Conservation (phyloP, 2,329 filamentous ascomycete species). For the Hymenoscyphus occultus region DNA sequence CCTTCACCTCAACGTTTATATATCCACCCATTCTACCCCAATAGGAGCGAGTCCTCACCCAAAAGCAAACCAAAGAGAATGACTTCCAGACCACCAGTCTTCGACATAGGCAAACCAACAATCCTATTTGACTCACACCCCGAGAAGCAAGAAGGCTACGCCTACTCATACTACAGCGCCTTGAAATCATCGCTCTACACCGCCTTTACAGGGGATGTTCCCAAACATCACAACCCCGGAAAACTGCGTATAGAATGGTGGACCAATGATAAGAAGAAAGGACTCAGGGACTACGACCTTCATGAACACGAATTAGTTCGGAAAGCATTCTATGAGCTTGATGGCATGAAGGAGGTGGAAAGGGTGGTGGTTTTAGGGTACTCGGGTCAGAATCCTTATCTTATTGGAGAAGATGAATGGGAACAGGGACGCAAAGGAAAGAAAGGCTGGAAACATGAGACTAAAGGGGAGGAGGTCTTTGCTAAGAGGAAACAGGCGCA, state of each 20-base stretch:
- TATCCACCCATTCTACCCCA: neutral
- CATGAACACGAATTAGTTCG: slow-evolving; percentile 28
- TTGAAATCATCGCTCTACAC: slow-evolving; percentile 26
- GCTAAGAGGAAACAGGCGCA: slow-evolving; percentile 2
- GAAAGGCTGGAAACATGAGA: slow-evolving; percentile 10
- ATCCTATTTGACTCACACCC: slow-evolving; percentile 34
- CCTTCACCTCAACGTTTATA: neutral
- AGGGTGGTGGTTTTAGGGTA: slow-evolving; percentile 30
- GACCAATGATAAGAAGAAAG: slow-evolving; percentile 26
- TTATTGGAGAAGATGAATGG: slow-evolving; percentile 16
- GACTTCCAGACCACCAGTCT: neutral
- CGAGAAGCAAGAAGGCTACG: slow-evolving; percentile 29
- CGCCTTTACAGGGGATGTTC: slow-evolving; percentile 30
- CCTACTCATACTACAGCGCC: slow-evolving; percentile 27
- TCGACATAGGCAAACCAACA: slow-evolving; percentile 21
- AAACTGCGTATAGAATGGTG: slow-evolving; percentile 30
- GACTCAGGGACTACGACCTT: slow-evolving; percentile 30
- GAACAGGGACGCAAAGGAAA: slow-evolving; percentile 2
- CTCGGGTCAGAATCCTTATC: slow-evolving; percentile 31
- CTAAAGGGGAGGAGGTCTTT: slow-evolving; percentile 4
- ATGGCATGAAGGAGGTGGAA: slow-evolving; percentile 27
- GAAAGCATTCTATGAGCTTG: slow-evolving; percentile 25
- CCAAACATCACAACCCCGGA: slow-evolving; percentile 25
- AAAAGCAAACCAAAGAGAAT: neutral
- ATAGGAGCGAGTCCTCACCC: neutral